Evolutionary conservation across 257 asterid species (phyloP).

Genomic region (Galeopsis tetrahit): DNA sequence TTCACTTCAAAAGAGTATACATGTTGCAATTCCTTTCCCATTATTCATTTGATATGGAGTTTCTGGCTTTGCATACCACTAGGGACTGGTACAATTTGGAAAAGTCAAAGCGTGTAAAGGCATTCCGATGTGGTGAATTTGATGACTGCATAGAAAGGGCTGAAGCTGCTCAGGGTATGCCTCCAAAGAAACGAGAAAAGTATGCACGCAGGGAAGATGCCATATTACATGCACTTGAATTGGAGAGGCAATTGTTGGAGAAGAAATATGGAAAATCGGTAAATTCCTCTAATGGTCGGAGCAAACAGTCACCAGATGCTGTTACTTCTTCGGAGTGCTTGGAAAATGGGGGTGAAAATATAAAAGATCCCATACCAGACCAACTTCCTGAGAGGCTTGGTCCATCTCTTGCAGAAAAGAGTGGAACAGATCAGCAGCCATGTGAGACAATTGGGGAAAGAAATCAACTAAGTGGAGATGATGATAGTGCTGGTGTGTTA

Average conservation of each 20-base stretch:
- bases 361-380: slow-evolving; percentile 39
- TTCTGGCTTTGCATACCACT: slow-evolving; percentile 33
- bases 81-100: slow-evolving; percentile 99
- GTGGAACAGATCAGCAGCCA: slow-evolving; percentile 43
- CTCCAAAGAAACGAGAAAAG: slow-evolving; percentile 98
- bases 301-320: slow-evolving; percentile 55
- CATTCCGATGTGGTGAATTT: slow-evolving; percentile 96
- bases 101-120: slow-evolving; percentile 95
- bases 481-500: slow-evolving; percentile 56
- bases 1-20: slow-evolving; percentile 8
- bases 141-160: slow-evolving; percentile 96
- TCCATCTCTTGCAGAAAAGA: slow-evolving; percentile 49
- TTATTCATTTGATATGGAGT: slow-evolving; percentile 23
- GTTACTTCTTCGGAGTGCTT: slow-evolving; percentile 49
- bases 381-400: slow-evolving; percentile 49
- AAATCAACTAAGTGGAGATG: slow-evolving; percentile 62
- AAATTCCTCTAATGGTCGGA: slow-evolving; percentile 52
- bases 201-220: slow-evolving; percentile 99
- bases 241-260: slow-evolving; percentile 77
- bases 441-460: slow-evolving; percentile 47
- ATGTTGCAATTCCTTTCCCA: slow-evolving; percentile 14
- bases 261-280: slow-evolving; percentile 70
- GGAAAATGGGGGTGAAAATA: slow-evolving; percentile 52
- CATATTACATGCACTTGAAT: slow-evolving; percentile 94
- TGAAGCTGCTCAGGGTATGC: slow-evolving; percentile 93